Base-by-base conservation (phyloP, 108 stramenopile genomes). In the Fragilaria crotonensis region DNA sequence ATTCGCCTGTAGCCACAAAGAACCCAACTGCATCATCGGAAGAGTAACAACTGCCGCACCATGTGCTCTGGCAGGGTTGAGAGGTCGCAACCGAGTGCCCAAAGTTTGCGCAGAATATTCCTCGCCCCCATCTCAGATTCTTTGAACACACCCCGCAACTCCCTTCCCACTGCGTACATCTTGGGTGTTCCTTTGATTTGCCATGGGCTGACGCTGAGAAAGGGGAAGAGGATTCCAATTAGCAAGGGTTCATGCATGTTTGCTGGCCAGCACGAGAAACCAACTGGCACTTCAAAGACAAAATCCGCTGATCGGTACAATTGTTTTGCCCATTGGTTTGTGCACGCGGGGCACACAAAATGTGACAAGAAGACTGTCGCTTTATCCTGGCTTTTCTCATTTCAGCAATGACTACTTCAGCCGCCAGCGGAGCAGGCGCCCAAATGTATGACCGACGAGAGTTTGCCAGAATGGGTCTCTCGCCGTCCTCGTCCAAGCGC, bases 201-300 rank as follows among this genome's bases (percentile, higher is more conserved):
- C 73, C 73, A 75, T 0, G 68, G 73, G 14, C 64, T 60, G 58
- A 56, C 30, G 23, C 25, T n/a, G 22, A 45, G 14, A 23, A 71
- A 62, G 30, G 70, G 75, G 20, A 71, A 33, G 2, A 44, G n/a
- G 22, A 67, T 41, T n/a, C 65, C 60, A 26, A 71, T n/a, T 28
- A 52, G 49, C 1, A 75, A 21, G 22, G 60, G 70, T 67, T 71
- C 65, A 33, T 44, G 53, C 74, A 71, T 70, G 54, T 45, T 30
- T 29, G 44, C 1, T 5, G 65, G 74, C 69, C 74, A 75, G 45
- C 33, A 33, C 2, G 64, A 0, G 20, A 23, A 5, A 22, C 65
- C 54, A 20, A 21, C 22, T 3, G n/a, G 57, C 4, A 61, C 60
- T 4, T 5, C 4, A 23, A 61, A 23, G 25, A 28, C 18, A 57